Evolutionary conservation across 495 filamentous ascomycete species (phyloP), one percentile per base, ranked within the genome.

Genomic region (Hypoxylon crocopeplum): DNA sequence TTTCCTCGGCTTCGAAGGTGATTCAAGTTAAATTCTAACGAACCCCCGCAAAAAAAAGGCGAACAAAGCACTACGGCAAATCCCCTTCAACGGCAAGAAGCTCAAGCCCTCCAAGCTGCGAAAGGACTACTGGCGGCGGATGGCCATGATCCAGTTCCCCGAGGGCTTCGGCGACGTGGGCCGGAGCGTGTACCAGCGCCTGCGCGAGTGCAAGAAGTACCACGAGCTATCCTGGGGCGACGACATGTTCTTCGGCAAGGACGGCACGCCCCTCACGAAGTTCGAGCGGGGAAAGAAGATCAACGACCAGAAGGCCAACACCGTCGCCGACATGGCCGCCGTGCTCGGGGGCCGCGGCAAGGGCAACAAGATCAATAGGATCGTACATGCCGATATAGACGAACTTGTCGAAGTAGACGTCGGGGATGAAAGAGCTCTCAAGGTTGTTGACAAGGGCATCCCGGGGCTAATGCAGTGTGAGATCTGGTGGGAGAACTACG

Each of bases 21-120:
- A n/a, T n/a, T 34, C 5, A 7, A 7, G 13, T 34, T n/a, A n/a
- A n/a, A n/a, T n/a, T n/a, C 24, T 27, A 27, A 27, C 24, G 24
- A 27, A 27, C 5, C 4, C 5, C 5, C 34, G 11, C 7, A 13
- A 20, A 16, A 13, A 22, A 37, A 19, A 60, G 57, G 47, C 56
- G 5, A 30, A 21, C 42, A 41, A 55, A 46, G 76, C 85, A 52
- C 73, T 95, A 49, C 77, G 79, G 41, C 94, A 98, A 74, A 75
- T 97, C 56, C 79, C 91, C 61, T 96, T 85, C 80, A 86, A 91
- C 44, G 94, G 93, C 78, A 96, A 96, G 76, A 94, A 98, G 68
- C 88, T 90, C 57, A 80, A 88, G 27, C 92, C 92, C 3, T 70
- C 84, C 48, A 78, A 82, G 42, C 74, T 98, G 37, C 91, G 94